These are phyloP conservation scores for Lactarius sp. DNA, from an alignment of 768 basidiomycete species.

Conservation along the genomic window DNA sequence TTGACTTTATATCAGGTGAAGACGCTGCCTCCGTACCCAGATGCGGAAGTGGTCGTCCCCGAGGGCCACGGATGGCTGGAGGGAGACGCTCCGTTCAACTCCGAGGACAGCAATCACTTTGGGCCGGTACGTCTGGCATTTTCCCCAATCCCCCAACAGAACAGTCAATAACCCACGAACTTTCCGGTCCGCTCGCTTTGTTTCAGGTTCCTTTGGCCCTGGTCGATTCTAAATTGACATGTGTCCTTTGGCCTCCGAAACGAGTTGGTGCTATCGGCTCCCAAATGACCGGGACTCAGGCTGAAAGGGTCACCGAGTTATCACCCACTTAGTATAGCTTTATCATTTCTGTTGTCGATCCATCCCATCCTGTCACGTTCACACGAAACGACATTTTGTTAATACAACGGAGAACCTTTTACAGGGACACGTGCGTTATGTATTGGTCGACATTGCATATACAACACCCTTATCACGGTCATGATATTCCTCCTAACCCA, in stretches of 20 bases:
- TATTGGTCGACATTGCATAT: background rate
- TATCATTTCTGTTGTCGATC: background rate
- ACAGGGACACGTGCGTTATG: background rate
- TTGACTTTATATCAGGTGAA: constrained; percentile 18
- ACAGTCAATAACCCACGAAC: background rate
- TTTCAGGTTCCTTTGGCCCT: constrained; percentile 20
- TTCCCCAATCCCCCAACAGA: too few species aligned
- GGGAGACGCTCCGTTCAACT: constrained; percentile 24
- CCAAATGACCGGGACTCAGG: background rate
- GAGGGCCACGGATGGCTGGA: constrained; percentile 25
- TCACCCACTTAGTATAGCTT: background rate
- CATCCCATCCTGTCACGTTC: background rate
- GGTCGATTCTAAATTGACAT: constrained; percentile 15
- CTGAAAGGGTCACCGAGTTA: constrained; percentile 5
- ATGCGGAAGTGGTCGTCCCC: constrained; percentile 16
- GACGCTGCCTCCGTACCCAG: constrained; percentile 25
- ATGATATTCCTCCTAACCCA: background rate
- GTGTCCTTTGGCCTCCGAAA: constrained; percentile 16
- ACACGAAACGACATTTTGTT: background rate
- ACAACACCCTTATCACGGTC: background rate
- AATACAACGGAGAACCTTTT: background rate
- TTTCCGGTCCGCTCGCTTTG: background rate
- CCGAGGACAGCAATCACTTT: constrained; percentile 27
- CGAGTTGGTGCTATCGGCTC: constrained; percentile 3
- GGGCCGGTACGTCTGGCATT: constrained; percentile 16